Evolutionary conservation across 352 stramenopile species (phyloP), one percentile per base, ranked within the genome.

Genomic region (Phytopythium vexans): DNA sequence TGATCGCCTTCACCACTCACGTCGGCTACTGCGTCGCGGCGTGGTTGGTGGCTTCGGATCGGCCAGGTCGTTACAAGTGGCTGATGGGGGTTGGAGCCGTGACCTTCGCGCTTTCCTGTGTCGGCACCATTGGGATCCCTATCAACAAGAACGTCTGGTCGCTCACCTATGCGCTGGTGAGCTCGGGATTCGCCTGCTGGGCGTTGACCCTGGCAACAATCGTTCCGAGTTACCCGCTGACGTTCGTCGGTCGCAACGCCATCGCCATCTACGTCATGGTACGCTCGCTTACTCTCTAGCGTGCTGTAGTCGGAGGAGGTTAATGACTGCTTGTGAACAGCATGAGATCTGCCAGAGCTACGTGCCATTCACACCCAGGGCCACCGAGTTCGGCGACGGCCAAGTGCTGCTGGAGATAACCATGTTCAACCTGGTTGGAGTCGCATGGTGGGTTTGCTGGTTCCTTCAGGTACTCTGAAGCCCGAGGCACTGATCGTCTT

Each of bases 141-240:
- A 37, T 96, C 11, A 92, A 90, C 73, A 95, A 95, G 70, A 95
- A 95, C 56, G 46, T 94, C 15, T 95, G 85, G 81, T 90, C 78
- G 16, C 41, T 88, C 12, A 77, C 82, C 39, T 95, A 85, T 50
- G 62, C 90, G 15, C 38, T 86, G 8, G 40, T 81, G 32, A 79
- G 64, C 35, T 64, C 68, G 6, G 82, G 69, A 0, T 48, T 80
- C 12, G 74, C 73, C 3, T 58, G 64, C 32, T 35, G 70, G 15
- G 8, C 62, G 14, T 40, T 88, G 3, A 54, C 48, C 3, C 8
- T 84, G 5, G 16, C 72, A 2, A 32, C 58, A 36, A 15, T 60
- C 4, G n/a, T 54, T 5, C 58, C 42, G 41, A 54, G 50, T 36
- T 43, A 48, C 42, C 62, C 56, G 49, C 82, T 56, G 33, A 55